phyloP scores from a whole-genome alignment of 169 alveolate genomes.

The Miamiensis avidus region DNA sequence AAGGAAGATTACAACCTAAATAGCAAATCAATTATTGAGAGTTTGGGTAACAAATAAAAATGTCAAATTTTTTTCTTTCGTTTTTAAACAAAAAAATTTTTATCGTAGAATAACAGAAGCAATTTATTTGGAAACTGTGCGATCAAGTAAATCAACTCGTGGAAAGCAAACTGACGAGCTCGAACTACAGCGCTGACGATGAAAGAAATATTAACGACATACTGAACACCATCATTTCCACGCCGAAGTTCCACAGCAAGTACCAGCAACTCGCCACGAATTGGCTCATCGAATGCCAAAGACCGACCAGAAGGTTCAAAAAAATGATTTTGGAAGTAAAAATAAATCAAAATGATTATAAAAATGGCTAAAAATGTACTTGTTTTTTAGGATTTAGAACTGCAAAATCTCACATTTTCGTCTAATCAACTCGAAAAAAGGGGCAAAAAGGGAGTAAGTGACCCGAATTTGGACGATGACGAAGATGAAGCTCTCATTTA shows the following conservation, averaged over 20 bases:
- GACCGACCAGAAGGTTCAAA: slow-evolving; percentile 55
- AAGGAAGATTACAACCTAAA: slow-evolving; percentile 31
- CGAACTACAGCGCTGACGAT: slow-evolving; percentile 71
- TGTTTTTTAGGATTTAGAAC: not conserved
- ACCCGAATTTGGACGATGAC: not conserved
- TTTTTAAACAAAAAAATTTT: no score
- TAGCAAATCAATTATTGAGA: slow-evolving; percentile 25
- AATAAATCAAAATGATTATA: not conserved
- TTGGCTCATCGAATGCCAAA: slow-evolving; percentile 58
- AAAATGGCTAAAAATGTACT: not conserved
- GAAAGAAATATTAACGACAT: slow-evolving; percentile 57
- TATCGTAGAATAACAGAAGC: slow-evolving; percentile 43
- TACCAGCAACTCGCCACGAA: slow-evolving; percentile 44
- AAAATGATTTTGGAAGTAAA: slow-evolving; percentile 50
- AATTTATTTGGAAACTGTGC: slow-evolving; percentile 43
- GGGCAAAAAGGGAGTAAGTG: not conserved
- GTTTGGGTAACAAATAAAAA: no score
- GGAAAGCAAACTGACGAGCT: slow-evolving; percentile 65
- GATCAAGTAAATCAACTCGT: slow-evolving; percentile 54
- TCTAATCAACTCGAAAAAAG: not conserved
- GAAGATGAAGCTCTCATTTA: not conserved
- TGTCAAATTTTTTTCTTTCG: no score
- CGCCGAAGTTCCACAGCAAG: slow-evolving; percentile 48
- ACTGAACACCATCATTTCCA: slow-evolving; percentile 51
- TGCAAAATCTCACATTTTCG: not conserved